Evolutionary conservation across 2,329 filamentous ascomycete species (phyloP), one percentile per base, ranked within the genome.

Genomic region (Teratosphaeria epicoccoides): DNA sequence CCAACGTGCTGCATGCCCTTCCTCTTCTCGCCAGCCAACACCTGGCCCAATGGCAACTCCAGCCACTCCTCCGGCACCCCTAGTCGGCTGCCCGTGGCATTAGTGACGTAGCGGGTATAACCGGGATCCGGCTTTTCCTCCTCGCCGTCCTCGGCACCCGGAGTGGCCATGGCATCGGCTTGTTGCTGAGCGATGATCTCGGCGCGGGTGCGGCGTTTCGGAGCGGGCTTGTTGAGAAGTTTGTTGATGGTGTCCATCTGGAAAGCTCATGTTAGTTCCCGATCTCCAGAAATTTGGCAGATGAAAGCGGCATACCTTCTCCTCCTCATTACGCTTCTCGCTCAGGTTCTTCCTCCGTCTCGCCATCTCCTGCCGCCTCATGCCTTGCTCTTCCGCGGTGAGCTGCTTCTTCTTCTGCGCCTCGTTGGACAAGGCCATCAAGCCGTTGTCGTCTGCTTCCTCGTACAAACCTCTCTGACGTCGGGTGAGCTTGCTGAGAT

Each of bases 171-270:
- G 45, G 67, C 67, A 11, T 68, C 71, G 43, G 67, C 67, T 66
- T 24, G 66, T 63, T 45, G 67, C 50, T 49, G 52, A 61, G 72
- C 61, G 69, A 66, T 68, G 60, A 69, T 70, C 49, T 70, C 66
- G 52, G 80, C 81, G n/a, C 69, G 63, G 4, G 71, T 71, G 22
- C 72, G 70, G 37, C 73, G 71, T 68, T 91, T 90, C 23, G 87
- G 84, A 1, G 87, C 85, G 66, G 90, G 87, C 66, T 90, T 89
- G 69, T 89, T 89, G 49, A 93, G 80, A 1, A 93, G 81, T 63
- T 90, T 89, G 74, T 93, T 90, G 77, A 93, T 91, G 0, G 87
- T 93, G 74, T 91, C 87, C 79, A 88, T 87, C 86, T 90, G 53
- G 6, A n/a, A 24, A n/a, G n/a, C n/a, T 26, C 6, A 14, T 12